Conservation (phyloP, 257 asterid genomes). For the Solanum verrucosum region DNA sequence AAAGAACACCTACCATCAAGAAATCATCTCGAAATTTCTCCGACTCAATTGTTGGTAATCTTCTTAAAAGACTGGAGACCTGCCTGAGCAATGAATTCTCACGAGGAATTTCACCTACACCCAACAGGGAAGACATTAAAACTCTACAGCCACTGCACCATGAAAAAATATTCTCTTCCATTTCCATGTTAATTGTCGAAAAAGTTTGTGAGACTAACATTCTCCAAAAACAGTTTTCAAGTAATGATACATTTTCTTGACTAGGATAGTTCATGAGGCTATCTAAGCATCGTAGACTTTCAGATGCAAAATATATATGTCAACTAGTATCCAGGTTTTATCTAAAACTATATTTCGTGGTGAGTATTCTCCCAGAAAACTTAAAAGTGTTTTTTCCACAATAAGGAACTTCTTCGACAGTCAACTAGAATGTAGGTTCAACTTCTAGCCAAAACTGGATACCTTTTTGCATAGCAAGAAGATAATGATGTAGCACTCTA, state of each 20-base stretch:
- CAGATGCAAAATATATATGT: not conserved
- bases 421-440: not conserved
- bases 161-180: not conserved
- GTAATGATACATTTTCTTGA: not conserved
- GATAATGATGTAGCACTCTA: conserved; percentile 77
- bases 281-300: not conserved
- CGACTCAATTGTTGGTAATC: conserved; percentile 91
- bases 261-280: not conserved
- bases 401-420: not conserved
- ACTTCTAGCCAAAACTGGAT: not conserved
- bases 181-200: not conserved
- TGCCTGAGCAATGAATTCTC: conserved; percentile 85
- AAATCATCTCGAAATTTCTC: conserved; percentile 84
- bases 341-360: not conserved
- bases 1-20: conserved; percentile 70
- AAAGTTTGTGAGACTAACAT: not conserved
- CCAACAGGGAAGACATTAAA: not conserved
- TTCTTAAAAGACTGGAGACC: conserved; percentile 89
- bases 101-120: conserved; percentile 69
- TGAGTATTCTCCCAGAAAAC: not conserved
- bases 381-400: not conserved
- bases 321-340: not conserved
- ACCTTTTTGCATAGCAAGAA: conserved; percentile 92
- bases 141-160: not conserved
- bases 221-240: not conserved